Conservation (phyloP, 208 protist species). For the Phytomonas sp. region DNA sequence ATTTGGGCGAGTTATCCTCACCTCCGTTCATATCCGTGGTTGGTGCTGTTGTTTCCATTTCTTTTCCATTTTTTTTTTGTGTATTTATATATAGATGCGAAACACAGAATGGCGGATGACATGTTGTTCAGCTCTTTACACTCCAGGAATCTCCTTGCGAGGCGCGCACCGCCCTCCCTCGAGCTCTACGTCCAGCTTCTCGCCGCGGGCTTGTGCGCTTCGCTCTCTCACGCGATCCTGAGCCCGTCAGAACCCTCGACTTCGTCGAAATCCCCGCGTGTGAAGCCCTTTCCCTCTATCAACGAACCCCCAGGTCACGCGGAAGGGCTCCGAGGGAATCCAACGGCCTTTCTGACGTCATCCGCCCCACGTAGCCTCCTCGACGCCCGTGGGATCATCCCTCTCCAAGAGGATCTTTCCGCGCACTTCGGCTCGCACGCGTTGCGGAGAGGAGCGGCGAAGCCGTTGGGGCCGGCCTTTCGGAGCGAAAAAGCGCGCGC, state of each 20-base stretch:
- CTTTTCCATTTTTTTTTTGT: not conserved
- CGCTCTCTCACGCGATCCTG: slow-evolving; percentile 38
- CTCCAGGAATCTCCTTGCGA: not conserved
- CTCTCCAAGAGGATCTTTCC: slow-evolving; percentile 26
- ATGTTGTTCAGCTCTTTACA: not conserved
- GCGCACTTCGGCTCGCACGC: slow-evolving; percentile 74
- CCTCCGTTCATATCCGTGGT: not conserved
- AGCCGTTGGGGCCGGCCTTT: slow-evolving; percentile 51
- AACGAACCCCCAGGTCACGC: no score
- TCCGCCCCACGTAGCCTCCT: not conserved
- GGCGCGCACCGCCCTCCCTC: slow-evolving; percentile 5
- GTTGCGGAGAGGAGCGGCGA: slow-evolving; percentile 32
- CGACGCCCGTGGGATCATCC: not conserved
- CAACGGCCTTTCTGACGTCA: not conserved
- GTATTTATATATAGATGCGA: slow-evolving; percentile 1
- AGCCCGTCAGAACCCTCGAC: no score
- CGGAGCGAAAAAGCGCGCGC: slow-evolving; percentile 11
- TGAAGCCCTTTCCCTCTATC: no score
- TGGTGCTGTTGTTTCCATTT: not conserved
- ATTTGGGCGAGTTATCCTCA: no score
- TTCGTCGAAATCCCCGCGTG: no score
- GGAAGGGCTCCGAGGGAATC: no score
- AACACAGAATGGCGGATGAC: not conserved
- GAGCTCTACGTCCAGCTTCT: slow-evolving; percentile 37
- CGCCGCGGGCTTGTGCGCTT: slow-evolving; percentile 60